A percentile compares a stretch with the other conserved stretches of the same genome.
Conservation (phyloP, 441 rosid genomes). For the Isatis lusitanica region DNA sequence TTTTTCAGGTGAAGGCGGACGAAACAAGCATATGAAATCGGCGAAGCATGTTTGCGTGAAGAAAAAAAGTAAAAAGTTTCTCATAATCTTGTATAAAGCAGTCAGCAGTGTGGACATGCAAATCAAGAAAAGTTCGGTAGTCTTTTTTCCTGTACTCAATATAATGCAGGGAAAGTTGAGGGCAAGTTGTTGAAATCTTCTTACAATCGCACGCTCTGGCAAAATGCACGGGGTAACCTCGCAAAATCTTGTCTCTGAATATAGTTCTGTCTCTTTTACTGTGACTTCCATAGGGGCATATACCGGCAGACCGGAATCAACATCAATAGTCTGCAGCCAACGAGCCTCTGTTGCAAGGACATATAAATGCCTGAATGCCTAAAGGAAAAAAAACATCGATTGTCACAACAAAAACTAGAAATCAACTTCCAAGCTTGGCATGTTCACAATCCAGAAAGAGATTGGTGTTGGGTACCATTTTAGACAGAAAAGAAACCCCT, state of each 20-base stretch:
- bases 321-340: conserved; percentile 96
- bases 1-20: conserved; percentile 22
- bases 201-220: conserved; percentile 95
- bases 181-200: conserved; percentile 30
- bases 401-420: conserved; percentile 18
- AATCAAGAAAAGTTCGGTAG: conserved; percentile 6
- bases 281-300: conserved; percentile 93
- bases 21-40: neutral
- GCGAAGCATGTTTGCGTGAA: neutral
- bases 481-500: neutral
- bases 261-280: conserved; percentile 75
- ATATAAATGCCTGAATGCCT: conserved; percentile 98
- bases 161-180: conserved; percentile 11
- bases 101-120: conserved; percentile 12
- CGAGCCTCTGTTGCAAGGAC: conserved; percentile 98
- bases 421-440: conserved; percentile 22
- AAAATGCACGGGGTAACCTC: conserved; percentile 94
- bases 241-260: conserved; percentile 85
- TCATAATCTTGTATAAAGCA: neutral
- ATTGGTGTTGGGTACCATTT: conserved; percentile 13
- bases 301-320: conserved; percentile 93
- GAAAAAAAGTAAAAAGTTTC: neutral
- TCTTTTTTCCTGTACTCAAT: neutral
- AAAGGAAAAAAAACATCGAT: conserved; percentile 15
- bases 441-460: conserved; percentile 22